Evolutionary conservation across 495 filamentous ascomycete species (phyloP).

Genomic region (Aspergillus hancockii): DNA sequence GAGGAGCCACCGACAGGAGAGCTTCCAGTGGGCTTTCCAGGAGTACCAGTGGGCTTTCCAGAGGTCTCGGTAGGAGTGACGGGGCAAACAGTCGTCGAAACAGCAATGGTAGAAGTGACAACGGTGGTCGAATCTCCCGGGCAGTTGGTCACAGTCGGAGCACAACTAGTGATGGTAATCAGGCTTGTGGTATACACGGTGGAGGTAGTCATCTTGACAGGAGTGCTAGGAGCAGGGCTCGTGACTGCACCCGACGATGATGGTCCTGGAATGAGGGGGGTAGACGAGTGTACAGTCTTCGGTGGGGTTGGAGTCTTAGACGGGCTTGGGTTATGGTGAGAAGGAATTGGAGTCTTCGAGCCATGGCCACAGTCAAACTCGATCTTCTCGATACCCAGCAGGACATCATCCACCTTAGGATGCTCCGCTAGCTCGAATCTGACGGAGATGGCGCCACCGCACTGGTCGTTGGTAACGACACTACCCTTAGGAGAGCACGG

Average conservation of each 20-base stretch:
- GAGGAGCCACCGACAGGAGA: conserved; percentile 13
- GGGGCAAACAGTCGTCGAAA: conserved; percentile 63
- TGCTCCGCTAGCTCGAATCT: conserved; percentile 69
- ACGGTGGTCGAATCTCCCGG: conserved; percentile 53
- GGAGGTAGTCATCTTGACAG: conserved; percentile 49
- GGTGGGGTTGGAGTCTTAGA: conserved; percentile 22
- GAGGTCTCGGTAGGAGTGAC: conserved; percentile 40
- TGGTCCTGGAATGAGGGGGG: conserved; percentile 17
- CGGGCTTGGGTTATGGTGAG: conserved; percentile 20
- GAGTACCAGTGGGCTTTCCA: conserved; percentile 4
- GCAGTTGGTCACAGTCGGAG: conserved; percentile 59
- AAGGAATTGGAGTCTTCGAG: conserved; percentile 23
- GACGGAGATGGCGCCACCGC: conserved; percentile 83
- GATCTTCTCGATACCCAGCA: conserved; percentile 73
- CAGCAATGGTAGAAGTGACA: conserved; percentile 55
- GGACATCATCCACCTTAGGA: conserved; percentile 55
- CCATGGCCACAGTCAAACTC: conserved; percentile 75
- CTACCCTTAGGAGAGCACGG: conserved; percentile 64
- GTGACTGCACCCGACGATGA: conserved; percentile 8
- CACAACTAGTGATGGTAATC: conserved; percentile 60
- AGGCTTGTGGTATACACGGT: conserved; percentile 60
- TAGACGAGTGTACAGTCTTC: conserved; percentile 12
- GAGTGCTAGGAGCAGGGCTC: conserved; percentile 12
- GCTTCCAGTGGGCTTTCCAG: conserved; percentile 13
- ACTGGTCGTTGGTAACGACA: conserved; percentile 77